A percentile compares a stretch with the other conserved stretches of the same genome.
phyloP scores from a whole-genome alignment of 164 flowering plant genomes.

The Vitis labrusca region DNA sequence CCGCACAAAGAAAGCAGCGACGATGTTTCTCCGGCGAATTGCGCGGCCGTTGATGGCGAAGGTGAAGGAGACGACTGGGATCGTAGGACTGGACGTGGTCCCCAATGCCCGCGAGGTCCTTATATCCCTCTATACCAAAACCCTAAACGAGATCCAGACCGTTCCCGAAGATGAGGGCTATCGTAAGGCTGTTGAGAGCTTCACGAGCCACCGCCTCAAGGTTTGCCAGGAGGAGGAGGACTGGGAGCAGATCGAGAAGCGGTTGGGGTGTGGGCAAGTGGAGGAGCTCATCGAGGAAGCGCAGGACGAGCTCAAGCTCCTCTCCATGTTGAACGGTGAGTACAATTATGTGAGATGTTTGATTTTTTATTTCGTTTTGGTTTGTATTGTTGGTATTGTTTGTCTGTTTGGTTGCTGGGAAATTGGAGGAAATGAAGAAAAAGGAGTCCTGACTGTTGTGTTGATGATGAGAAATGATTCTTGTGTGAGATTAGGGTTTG shows the following conservation, averaged over 20 bases:
- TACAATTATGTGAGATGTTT: constrained; percentile 1
- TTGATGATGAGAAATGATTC: too few species aligned
- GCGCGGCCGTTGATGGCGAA: constrained; percentile 82
- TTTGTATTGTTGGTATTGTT: background rate
- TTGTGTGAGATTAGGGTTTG: too few species aligned
- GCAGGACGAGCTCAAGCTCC: constrained; percentile 83
- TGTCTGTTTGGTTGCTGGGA: background rate
- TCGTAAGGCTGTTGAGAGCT: constrained; percentile 90
- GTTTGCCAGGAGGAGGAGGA: constrained; percentile 87
- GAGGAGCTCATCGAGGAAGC: constrained; percentile 98
- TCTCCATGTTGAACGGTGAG: constrained; percentile 80
- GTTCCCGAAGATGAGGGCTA: constrained; percentile 95
- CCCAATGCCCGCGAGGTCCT: constrained; percentile 89
- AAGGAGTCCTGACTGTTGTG: too few species aligned
- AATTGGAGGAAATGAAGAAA: too few species aligned
- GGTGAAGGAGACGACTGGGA: constrained; percentile 96
- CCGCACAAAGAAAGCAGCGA: too few species aligned
- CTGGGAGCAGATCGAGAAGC: constrained; percentile 90
- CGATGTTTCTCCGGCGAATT: constrained; percentile 75
- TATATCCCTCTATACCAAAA: constrained; percentile 72
- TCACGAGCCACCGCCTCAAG: constrained; percentile 79
- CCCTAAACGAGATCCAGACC: constrained; percentile 83
- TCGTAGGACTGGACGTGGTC: constrained; percentile 91
- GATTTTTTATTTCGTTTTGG: background rate
- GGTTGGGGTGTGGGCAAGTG: constrained; percentile 90